Evolutionary conservation across 2,329 filamentous ascomycete genomes (phyloP).

Genomic region (Pestalotiopsis sp.): DNA sequence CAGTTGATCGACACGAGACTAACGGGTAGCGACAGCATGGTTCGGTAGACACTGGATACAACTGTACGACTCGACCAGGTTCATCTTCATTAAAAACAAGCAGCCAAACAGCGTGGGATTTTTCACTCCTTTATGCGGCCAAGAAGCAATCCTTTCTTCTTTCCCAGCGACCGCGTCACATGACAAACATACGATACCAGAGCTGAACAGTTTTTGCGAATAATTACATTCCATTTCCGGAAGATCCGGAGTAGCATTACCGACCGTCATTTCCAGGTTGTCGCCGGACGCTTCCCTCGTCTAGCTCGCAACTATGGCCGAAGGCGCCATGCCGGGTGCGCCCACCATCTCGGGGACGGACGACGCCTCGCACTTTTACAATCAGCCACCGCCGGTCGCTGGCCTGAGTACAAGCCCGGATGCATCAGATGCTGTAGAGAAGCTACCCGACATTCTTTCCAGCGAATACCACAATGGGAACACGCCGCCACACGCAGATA

Average conservation of each 20-base stretch:
- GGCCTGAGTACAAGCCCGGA: conserved; percentile 10
- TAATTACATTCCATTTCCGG: background rate
- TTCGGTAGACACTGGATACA: background rate
- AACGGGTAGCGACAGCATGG: background rate
- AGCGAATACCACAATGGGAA: background rate
- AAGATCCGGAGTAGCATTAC: background rate
- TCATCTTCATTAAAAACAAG: background rate
- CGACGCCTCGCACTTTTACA: conserved; percentile 12
- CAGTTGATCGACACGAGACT: background rate
- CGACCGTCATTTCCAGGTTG: background rate
- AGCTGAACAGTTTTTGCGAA: background rate
- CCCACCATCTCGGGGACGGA: conserved; percentile 15
- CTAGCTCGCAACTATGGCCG: conserved; percentile 12
- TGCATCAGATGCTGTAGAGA: background rate
- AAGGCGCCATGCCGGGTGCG: conserved; percentile 15
- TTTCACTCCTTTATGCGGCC: background rate
- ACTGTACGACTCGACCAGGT: background rate
- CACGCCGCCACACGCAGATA: background rate
- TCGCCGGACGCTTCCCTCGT: background rate
- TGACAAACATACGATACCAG: background rate
- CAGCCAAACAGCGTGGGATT: background rate
- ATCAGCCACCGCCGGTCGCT: conserved; percentile 16
- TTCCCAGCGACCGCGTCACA: background rate
- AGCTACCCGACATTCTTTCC: background rate
- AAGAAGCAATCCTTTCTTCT: background rate